Percentiles rank a stretch among this genome's conserved stretches.
Evolutionary conservation across 2,329 filamentous ascomycete species (phyloP).

Genomic region (Rachicladosporium sp.): DNA sequence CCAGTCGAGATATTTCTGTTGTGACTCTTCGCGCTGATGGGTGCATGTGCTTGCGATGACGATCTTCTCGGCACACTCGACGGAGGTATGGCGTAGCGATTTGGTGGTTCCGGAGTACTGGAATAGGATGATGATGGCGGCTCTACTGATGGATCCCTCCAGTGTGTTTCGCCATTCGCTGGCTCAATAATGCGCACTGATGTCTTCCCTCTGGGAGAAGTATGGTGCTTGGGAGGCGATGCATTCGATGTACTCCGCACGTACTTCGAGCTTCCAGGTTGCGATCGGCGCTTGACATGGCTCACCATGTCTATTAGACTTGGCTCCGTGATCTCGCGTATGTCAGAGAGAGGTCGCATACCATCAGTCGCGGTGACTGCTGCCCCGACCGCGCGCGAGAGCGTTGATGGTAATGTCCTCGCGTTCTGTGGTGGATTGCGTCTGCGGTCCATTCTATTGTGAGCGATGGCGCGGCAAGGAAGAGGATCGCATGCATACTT

Average conservation of each 20-base stretch:
- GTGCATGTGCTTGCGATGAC: slow-evolving; percentile 26
- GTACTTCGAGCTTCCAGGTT: slow-evolving; percentile 1
- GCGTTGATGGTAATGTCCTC: too few species aligned
- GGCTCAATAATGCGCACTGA: slow-evolving; percentile 12
- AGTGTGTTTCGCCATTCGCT: slow-evolving; percentile 2
- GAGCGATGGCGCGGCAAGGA: too few species aligned
- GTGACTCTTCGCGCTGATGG: slow-evolving; percentile 2
- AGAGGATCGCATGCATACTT: too few species aligned
- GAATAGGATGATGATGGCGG: slow-evolving; percentile 20
- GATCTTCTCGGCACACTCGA: slow-evolving; percentile 34
- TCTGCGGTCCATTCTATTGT: too few species aligned
- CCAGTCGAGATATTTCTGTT: slow-evolving; percentile 12
- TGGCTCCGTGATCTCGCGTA: slow-evolving; percentile 38
- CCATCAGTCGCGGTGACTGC: neutral
- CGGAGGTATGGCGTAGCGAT: slow-evolving; percentile 34
- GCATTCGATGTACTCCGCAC: slow-evolving; percentile 5
- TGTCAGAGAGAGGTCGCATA: slow-evolving; percentile 35
- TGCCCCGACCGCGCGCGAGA: too few species aligned
- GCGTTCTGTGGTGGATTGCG: too few species aligned
- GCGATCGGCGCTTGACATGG: slow-evolving; percentile 1
- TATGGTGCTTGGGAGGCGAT: neutral
- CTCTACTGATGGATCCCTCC: slow-evolving; percentile 6
- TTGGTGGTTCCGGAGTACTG: slow-evolving; percentile 27
- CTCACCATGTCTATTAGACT: slow-evolving; percentile 28
- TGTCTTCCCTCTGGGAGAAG: too few species aligned